Evolutionary conservation across 1,284 basidiomycete species (phyloP), one percentile per base, ranked within the genome.

Genomic region (Vanrija sp.): DNA sequence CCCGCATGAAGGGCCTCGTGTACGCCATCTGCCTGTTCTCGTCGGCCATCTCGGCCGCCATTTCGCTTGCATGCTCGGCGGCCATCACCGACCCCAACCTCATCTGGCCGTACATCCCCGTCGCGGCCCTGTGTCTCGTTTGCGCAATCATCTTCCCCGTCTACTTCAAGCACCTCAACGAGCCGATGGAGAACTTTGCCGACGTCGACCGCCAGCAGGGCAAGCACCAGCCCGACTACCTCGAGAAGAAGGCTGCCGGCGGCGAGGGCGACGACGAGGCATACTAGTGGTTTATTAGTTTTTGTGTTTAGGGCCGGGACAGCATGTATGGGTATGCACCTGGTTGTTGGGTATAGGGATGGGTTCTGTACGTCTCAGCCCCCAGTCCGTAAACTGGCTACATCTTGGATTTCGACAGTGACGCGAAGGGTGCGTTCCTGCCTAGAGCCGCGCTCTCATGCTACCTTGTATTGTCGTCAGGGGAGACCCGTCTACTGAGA

Each of bases 21-120:
- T 76, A 75, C 64, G 70, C 73, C 38, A 42, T 74, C 52, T 68
- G 72, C 55, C 68, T 80, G 43, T 79, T 80, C 74, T 77, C 75
- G 57, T 69, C 62, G 18, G 79, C 80, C 56, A 71, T 81, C 62
- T 69, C 77, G 10, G 65, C 74, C 21, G 79, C 79, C 23, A 71
- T 80, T 57, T 67, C 71, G 46, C 64, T 74, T 38, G 72, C 72
- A 21, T 55, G 53, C 46, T 55, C 71, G 48, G 61, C 60, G 34
- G 67, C 58, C 25, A 65, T 72, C 46, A 52, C 58, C 38, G 79
- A 81, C 67, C 80, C 80, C 26, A 69, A 78, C 65, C 76, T 80
- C 55, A 73, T 78, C 51, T 75, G 73, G 71, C 70, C 74, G 60
- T 79, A 75, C 52, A 74, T 75, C 46, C 75, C 71, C 38, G 61